Percentiles rank a stretch among this genome's conserved stretches.
phyloP scores from a whole-genome alignment of 768 basidiomycete species.

The Macrolepiota fuliginosa region DNA sequence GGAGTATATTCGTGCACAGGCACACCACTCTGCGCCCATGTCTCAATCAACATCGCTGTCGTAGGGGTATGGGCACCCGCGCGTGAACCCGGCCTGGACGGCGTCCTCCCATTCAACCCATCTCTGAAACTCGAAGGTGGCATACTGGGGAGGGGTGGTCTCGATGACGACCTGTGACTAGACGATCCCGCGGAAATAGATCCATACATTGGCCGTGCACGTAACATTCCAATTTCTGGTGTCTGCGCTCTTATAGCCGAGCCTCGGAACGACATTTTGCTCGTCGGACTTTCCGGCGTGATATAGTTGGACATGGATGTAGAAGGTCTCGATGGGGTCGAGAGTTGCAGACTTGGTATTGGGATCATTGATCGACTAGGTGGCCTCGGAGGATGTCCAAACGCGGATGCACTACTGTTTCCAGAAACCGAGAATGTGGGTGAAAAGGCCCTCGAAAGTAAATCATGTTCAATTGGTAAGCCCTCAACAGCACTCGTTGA shows the following conservation, averaged over 20 bases:
- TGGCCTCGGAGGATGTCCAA: conserved; percentile 60
- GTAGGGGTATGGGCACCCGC: conserved; percentile 62
- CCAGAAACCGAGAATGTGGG: conserved; percentile 53
- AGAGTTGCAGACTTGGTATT: conserved; percentile 69
- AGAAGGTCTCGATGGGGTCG: conserved; percentile 65
- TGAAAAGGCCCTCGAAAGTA: conserved; percentile 51
- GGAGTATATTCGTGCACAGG: conserved; percentile 65
- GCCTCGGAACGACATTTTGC: conserved; percentile 11
- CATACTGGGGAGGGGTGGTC: conserved; percentile 39
- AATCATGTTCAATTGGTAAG: not conserved
- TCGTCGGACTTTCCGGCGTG: conserved; percentile 16
- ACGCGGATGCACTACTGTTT: conserved; percentile 39
- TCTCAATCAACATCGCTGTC: conserved; percentile 29
- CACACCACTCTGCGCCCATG: conserved; percentile 14
- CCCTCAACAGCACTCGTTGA: conserved; percentile 42
- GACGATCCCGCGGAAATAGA: conserved; percentile 47
- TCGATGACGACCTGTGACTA: conserved; percentile 36
- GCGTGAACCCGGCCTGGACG: conserved; percentile 68
- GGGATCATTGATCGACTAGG: conserved; percentile 86
- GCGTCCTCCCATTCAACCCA: conserved; percentile 46
- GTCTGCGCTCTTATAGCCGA: conserved; percentile 48
- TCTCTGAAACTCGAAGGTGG: conserved; percentile 82
- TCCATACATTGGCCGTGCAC: conserved; percentile 58
- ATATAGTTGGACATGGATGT: conserved; percentile 10
- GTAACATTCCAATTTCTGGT: conserved; percentile 51